A percentile compares a stretch with the other conserved stretches of the same genome.
Conservation (phyloP, 108 stramenopile genomes). For the Mediolabrus comicus region DNA sequence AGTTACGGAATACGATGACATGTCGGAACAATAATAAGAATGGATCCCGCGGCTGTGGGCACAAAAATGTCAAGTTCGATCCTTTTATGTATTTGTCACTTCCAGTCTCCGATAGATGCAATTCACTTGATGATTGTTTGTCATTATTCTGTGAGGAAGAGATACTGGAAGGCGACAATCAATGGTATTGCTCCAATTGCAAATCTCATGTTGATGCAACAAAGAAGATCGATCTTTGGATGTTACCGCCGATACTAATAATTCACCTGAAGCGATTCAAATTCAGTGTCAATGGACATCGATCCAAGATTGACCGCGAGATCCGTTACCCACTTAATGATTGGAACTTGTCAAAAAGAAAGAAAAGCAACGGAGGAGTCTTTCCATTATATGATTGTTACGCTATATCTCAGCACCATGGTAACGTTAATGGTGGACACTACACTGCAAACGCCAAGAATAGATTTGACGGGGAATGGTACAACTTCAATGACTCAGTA, state of each 20-base stretch:
- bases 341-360: slow-evolving; percentile 59
- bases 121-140: slow-evolving; percentile 73
- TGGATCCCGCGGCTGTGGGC: slow-evolving; percentile 48
- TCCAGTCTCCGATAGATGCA: slow-evolving; percentile 55
- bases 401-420: slow-evolving; percentile 92
- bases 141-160: slow-evolving; percentile 74
- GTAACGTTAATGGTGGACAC: slow-evolving; percentile 89
- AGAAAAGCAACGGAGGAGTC: slow-evolving; percentile 42
- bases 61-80: slow-evolving; percentile 85
- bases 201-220: slow-evolving; percentile 75
- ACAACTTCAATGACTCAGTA: slow-evolving; percentile 76
- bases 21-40: slow-evolving; percentile 51
- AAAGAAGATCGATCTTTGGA: slow-evolving; percentile 89
- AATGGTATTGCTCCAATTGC: slow-evolving; percentile 85
- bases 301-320: slow-evolving; percentile 67
- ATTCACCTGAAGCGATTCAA: slow-evolving; percentile 95
- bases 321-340: slow-evolving; percentile 61
- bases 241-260: slow-evolving; percentile 89
- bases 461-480: slow-evolving; percentile 82
- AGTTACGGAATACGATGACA: slow-evolving; percentile 80
- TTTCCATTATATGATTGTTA: slow-evolving; percentile 90
- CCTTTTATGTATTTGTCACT: slow-evolving; percentile 95
- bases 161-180: slow-evolving; percentile 69
- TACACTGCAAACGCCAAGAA: slow-evolving; percentile 89
- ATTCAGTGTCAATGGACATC: slow-evolving; percentile 53